phyloP scores from a whole-genome alignment of 345 rosid genomes.

The Fremontodendron californicum region DNA sequence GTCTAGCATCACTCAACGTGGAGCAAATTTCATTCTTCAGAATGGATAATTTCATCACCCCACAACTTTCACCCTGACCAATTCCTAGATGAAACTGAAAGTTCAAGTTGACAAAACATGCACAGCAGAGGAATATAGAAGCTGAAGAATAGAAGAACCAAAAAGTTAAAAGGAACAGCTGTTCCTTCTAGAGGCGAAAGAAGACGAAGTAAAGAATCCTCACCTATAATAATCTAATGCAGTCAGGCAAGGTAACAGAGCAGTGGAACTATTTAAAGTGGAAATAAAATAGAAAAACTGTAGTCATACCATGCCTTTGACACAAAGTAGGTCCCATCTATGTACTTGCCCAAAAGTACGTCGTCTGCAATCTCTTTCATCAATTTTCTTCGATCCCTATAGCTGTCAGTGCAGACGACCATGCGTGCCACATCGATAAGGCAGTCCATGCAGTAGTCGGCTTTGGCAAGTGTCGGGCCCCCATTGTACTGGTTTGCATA shows the following conservation, averaged over 20 bases:
- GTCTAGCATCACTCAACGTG: conserved; percentile 4
- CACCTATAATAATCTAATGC: neutral
- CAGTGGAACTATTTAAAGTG: neutral
- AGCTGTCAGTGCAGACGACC: conserved; percentile 79
- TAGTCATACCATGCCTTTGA: conserved; percentile 74
- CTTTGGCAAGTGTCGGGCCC: conserved; percentile 67
- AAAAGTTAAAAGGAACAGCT: neutral
- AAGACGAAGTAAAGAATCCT: neutral
- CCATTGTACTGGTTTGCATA: conserved; percentile 56
- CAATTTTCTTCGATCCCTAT: conserved; percentile 75
- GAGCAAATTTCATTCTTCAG: neutral
- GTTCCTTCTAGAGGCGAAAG: neutral
- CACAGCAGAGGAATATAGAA: neutral
- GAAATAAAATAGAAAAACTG: conserved; percentile 11
- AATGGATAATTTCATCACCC: neutral
- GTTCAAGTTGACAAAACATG: neutral
- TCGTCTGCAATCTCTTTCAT: conserved; percentile 67
- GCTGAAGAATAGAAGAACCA: neutral
- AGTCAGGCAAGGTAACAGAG: neutral
- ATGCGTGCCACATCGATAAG: conserved; percentile 66
- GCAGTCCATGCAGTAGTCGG: conserved; percentile 74
- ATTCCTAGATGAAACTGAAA: conserved; percentile 3
- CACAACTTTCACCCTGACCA: neutral
- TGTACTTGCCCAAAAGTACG: conserved; percentile 59
- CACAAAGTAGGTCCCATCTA: conserved; percentile 66